Conservation (phyloP, 2,329 filamentous ascomycete species). For the Verticillium zaregamsianum region DNA sequence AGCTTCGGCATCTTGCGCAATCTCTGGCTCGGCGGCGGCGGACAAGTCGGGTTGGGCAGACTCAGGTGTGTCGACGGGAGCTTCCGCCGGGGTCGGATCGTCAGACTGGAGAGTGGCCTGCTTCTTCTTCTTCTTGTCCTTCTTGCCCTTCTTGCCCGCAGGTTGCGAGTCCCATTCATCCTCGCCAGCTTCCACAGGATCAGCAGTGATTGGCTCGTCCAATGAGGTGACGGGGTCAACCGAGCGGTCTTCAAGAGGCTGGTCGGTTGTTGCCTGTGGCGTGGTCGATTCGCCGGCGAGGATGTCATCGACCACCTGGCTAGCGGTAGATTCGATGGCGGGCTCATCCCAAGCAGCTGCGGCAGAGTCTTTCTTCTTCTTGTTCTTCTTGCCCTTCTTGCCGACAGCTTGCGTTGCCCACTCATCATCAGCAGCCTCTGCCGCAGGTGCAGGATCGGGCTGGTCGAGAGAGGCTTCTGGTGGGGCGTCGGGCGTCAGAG, state of each 20-base stretch:
- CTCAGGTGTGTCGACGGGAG: neutral
- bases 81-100: neutral
- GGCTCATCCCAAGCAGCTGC: neutral
- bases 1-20: conserved; percentile 6
- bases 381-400: conserved; percentile 18
- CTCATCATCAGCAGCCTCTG: conserved; percentile 10
- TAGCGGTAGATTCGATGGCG: neutral
- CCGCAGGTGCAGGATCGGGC: neutral
- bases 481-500: neutral
- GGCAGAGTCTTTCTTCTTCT: conserved; percentile 6
- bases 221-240: neutral
- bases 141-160: conserved; percentile 18
- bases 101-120: neutral
- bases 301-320: neutral
- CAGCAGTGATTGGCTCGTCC: neutral
- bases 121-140: conserved; percentile 12
- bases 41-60: neutral
- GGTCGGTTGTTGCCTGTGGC: neutral
- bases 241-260: neutral
- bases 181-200: neutral
- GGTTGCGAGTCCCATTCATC: conserved; percentile 11
- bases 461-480: neutral
- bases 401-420: conserved; percentile 10
- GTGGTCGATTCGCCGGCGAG: neutral
- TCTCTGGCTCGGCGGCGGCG: neutral